Conservation (phyloP, 805 yeast genomes). For the Blastobotrys parvus region DNA sequence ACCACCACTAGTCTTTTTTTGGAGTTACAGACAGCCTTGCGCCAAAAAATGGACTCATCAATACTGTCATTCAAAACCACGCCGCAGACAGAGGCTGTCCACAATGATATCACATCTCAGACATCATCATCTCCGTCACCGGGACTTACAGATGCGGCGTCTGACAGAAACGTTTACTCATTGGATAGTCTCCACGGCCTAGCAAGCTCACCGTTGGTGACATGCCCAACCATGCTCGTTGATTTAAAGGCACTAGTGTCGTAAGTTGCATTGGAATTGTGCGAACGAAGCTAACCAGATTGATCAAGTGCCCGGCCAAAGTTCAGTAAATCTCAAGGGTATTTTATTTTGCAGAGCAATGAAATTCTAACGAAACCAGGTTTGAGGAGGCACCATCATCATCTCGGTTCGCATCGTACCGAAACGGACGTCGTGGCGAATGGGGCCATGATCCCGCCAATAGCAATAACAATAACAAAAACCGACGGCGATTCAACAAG, state of each 20-base stretch:
- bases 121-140: not conserved
- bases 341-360: too few species aligned
- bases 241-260: not conserved
- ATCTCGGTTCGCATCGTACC: too few species aligned
- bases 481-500: not conserved
- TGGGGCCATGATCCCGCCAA: not conserved
- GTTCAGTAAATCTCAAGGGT: constrained; percentile 1
- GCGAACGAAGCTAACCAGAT: too few species aligned
- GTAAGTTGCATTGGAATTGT: not conserved
- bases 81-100: not conserved
- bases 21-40: too few species aligned
- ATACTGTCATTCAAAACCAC: constrained; percentile 2
- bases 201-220: not conserved
- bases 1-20: too few species aligned
- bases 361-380: too few species aligned
- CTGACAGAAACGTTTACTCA: not conserved
- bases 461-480: not conserved
- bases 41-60: constrained; percentile 7
- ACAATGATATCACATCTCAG: not conserved
- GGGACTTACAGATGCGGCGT: not conserved
- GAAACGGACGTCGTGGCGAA: too few species aligned
- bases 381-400: too few species aligned
- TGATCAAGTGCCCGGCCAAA: too few species aligned
- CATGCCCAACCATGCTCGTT: not conserved
- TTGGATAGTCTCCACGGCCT: not conserved